Evolutionary conservation across 768 basidiomycete genomes (phyloP).

Genomic region (Collybia sp.): DNA sequence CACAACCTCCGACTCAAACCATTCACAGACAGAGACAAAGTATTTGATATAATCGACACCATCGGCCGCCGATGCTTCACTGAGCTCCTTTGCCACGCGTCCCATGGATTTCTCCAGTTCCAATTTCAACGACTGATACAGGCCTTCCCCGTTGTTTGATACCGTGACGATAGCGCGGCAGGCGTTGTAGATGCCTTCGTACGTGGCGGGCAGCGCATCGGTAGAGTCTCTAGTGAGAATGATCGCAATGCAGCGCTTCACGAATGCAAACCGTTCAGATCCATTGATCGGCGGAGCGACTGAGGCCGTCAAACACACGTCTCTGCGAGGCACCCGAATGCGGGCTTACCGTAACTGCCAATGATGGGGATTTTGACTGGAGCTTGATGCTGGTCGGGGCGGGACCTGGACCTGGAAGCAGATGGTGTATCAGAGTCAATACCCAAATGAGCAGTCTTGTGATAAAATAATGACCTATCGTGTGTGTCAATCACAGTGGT

Average conservation of each 20-base stretch:
- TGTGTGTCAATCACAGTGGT: constrained; percentile 31
- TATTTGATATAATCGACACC: constrained; percentile 51
- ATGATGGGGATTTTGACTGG: constrained; percentile 45
- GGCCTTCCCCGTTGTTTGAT: constrained; percentile 46
- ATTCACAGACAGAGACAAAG: constrained; percentile 53
- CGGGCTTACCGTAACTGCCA: constrained; percentile 34
- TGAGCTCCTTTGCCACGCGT: constrained; percentile 34
- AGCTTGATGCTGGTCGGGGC: constrained; percentile 13
- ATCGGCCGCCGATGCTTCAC: constrained; percentile 12
- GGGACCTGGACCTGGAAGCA: constrained; percentile 46
- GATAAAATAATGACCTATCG: constrained; percentile 52
- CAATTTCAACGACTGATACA: constrained; percentile 54
- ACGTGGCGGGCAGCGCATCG: constrained; percentile 38
- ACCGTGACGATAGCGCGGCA: constrained; percentile 53
- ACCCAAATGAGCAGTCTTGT: constrained; percentile 65
- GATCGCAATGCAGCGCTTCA: constrained; percentile 31
- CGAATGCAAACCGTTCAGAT: constrained; percentile 23
- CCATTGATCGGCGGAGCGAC: constrained; percentile 11
- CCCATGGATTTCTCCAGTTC: constrained; percentile 56
- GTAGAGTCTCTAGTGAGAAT: constrained; percentile 32
- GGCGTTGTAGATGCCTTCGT: constrained; percentile 51
- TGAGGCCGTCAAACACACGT: constrained; percentile 5
- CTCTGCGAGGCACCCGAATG: background rate
- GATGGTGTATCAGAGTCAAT: constrained; percentile 65
- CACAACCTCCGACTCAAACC: constrained; percentile 66